Evolutionary conservation across 1,284 basidiomycete genomes (phyloP).

Genomic region (Moesziomyces sp.): DNA sequence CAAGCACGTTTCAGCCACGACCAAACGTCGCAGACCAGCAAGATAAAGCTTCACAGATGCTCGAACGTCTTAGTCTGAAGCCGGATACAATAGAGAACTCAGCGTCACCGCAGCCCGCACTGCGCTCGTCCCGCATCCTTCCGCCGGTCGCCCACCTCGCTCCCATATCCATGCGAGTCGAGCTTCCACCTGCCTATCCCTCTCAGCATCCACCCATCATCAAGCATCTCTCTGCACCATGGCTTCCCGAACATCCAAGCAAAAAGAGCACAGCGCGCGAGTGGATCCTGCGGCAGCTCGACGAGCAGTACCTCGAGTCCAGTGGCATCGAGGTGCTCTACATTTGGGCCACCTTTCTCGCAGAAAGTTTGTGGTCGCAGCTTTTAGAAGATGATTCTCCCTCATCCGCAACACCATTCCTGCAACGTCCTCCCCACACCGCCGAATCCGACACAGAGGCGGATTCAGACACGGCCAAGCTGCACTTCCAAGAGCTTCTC

Average conservation of each 20-base stretch:
- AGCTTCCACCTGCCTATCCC: slow-evolving; percentile 35
- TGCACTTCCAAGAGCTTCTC: slow-evolving; percentile 30
- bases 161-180: slow-evolving; percentile 26
- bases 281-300: slow-evolving; percentile 31
- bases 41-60: neutral
- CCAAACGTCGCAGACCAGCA: neutral
- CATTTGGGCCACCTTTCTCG: slow-evolving; percentile 35
- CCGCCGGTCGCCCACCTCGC: slow-evolving; percentile 27
- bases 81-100: neutral
- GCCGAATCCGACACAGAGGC: neutral
- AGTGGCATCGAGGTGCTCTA: slow-evolving; percentile 43
- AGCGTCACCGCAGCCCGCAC: neutral
- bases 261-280: neutral
- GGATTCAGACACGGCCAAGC: neutral
- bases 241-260: slow-evolving; percentile 12
- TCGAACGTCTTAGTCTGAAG: slow-evolving; percentile 2
- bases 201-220: slow-evolving; percentile 20
- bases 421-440: neutral
- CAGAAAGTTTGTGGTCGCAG: slow-evolving; percentile 37
- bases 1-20: slow-evolving; percentile 21
- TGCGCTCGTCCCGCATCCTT: slow-evolving; percentile 4
- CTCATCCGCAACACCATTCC: slow-evolving; percentile 5
- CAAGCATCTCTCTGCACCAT: slow-evolving; percentile 27
- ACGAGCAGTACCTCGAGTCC: slow-evolving; percentile 27
- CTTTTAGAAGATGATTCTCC: slow-evolving; percentile 9